Evolutionary conservation across 176 grass and related monocot species (phyloP).

Genomic region (Saccharum spontaneum): DNA sequence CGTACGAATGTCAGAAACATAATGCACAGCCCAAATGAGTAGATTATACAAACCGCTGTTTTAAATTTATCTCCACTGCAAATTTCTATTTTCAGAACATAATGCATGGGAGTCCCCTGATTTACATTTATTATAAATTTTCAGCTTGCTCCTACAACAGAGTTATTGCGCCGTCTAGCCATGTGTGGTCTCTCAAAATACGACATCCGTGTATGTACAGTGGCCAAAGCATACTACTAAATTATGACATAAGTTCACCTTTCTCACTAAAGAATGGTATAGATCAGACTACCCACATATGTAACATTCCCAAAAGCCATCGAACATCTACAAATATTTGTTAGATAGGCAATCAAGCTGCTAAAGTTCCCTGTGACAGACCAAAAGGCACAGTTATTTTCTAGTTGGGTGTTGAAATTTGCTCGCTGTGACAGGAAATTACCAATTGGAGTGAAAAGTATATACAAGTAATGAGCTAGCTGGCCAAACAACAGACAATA

Average conservation of each 20-base stretch:
- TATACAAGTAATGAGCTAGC: not conserved
- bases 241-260: not conserved
- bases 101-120: not conserved
- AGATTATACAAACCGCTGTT: too few species aligned
- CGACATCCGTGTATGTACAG: conserved; percentile 66
- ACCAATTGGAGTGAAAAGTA: not conserved
- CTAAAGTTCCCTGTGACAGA: not conserved
- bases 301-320: not conserved
- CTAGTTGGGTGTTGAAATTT: not conserved
- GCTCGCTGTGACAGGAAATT: not conserved
- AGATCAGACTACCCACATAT: not conserved
- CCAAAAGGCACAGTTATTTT: not conserved
- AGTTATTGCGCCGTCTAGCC: conserved; percentile 72
- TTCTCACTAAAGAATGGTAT: not conserved
- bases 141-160: conserved; percentile 52
- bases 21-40: too few species aligned
- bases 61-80: not conserved
- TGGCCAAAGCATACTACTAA: conserved; percentile 71
- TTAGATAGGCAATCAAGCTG: not conserved
- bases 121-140: not conserved
- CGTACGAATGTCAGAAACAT: too few species aligned
- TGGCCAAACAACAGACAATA: not conserved
- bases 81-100: conserved; percentile 2
- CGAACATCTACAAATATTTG: not conserved
- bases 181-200: conserved; percentile 59